Conservation (phyloP, 345 rosid genomes). For the Ailanthus altissimus region DNA sequence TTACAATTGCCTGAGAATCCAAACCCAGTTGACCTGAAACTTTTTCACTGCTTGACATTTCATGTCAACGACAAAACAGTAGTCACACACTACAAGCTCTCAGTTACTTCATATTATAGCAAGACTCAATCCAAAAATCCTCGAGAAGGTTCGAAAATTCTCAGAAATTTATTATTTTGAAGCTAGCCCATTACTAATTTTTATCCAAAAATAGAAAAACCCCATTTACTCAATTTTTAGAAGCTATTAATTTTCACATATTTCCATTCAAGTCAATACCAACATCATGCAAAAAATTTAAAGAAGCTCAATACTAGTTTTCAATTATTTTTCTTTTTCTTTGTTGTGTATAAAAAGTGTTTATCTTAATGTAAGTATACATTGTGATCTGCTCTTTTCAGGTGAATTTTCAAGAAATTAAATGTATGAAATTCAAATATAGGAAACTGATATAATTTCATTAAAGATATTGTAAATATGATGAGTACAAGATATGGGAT, state of each 20-base stretch:
- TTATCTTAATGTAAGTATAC: too few species aligned
- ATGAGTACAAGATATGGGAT: too few species aligned
- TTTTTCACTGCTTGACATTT: not conserved
- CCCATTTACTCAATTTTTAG: not conserved
- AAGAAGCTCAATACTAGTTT: too few species aligned
- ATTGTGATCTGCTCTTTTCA: too few species aligned
- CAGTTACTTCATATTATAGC: not conserved
- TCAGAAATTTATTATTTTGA: conserved; percentile 11
- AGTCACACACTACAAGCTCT: not conserved
- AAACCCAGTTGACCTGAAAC: not conserved
- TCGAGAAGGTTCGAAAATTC: not conserved
- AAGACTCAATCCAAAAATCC: conserved; percentile 10
- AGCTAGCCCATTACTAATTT: conserved; percentile 2
- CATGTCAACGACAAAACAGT: conserved; percentile 11
- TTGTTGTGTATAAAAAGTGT: too few species aligned
- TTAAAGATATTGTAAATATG: too few species aligned
- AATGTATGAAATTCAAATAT: too few species aligned
- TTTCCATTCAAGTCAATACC: too few species aligned
- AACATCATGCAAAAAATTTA: too few species aligned
- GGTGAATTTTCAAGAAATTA: too few species aligned
- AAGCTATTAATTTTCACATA: not conserved
- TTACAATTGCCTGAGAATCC: not conserved
- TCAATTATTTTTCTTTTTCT: too few species aligned
- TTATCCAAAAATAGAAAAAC: not conserved
- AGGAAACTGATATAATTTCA: too few species aligned